Conservation (phyloP, 768 basidiomycete genomes). For the Calocera cornea region DNA sequence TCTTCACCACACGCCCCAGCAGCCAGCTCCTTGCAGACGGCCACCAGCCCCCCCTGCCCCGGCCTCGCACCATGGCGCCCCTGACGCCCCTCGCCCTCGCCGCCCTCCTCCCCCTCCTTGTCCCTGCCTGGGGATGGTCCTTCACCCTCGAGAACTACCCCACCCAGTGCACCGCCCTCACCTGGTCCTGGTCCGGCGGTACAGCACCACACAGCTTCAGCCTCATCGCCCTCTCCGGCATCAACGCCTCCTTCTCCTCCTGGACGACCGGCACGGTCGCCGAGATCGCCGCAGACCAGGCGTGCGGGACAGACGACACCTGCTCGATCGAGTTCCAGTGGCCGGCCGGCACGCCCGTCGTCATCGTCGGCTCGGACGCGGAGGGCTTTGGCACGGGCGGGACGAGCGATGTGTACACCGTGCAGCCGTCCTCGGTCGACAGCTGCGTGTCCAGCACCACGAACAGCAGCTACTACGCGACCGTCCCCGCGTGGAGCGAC, state of each 20-base stretch:
- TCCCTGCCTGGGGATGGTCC: background rate
- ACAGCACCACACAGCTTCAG: conserved; percentile 1
- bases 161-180: background rate
- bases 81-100: background rate
- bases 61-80: background rate
- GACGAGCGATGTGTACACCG: conserved; percentile 1
- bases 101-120: background rate
- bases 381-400: background rate
- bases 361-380: background rate
- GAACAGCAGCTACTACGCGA: background rate
- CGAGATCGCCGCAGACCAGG: background rate
- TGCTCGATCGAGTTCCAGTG: background rate
- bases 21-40: too few species aligned
- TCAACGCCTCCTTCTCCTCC: background rate
- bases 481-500: background rate
- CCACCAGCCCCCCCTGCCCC: too few species aligned
- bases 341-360: background rate
- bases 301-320: background rate
- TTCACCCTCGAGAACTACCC: background rate
- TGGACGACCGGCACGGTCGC: background rate
- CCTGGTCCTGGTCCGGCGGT: background rate
- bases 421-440: background rate
- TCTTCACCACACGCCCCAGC: too few species aligned
- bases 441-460: background rate
- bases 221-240: background rate